Conservation (phyloP, 345 rosid genomes). For the Camelina neglecta region DNA sequence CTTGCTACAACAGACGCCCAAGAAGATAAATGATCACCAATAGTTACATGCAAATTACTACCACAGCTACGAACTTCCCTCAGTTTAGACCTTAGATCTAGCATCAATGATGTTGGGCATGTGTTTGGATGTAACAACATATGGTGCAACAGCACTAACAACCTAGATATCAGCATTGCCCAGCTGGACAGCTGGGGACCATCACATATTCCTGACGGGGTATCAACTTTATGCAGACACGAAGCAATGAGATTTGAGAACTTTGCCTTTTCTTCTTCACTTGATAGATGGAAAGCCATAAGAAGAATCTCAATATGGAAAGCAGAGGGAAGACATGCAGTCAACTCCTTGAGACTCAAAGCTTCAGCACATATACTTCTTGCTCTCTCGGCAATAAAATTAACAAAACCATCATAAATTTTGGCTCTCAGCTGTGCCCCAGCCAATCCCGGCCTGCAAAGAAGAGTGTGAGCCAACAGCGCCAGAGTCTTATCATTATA, state of each 20-base stretch:
- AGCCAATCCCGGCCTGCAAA: conserved; percentile 62
- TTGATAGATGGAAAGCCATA: conserved; percentile 89
- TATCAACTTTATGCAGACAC: conserved; percentile 53
- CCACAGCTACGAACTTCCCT: conserved; percentile 64
- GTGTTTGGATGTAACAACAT: conserved; percentile 69
- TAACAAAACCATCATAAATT: conserved; percentile 60
- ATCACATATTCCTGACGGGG: conserved; percentile 50
- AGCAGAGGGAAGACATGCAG: conserved; percentile 76
- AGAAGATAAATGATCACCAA: conserved; percentile 67
- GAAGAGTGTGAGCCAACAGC: conserved; percentile 72
- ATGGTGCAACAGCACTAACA: conserved; percentile 81
- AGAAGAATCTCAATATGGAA: conserved; percentile 93
- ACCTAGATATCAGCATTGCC: conserved; percentile 86
- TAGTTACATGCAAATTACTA: conserved; percentile 45
- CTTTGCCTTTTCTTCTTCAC: conserved; percentile 66
- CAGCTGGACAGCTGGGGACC: conserved; percentile 71
- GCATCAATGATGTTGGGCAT: conserved; percentile 77
- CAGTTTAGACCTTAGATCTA: conserved; percentile 74
- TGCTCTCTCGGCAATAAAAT: conserved; percentile 64
- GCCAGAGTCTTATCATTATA: conserved; percentile 78
- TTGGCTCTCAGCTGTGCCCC: conserved; percentile 73
- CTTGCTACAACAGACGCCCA: conserved; percentile 65
- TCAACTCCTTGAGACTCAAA: conserved; percentile 64
- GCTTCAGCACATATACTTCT: conserved; percentile 53
- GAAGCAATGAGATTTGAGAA: conserved; percentile 62